Percentiles rank a stretch among this genome's conserved stretches.
Evolutionary conservation across 352 stramenopile genomes (phyloP).

Genomic region (Pythium dissotocum): DNA sequence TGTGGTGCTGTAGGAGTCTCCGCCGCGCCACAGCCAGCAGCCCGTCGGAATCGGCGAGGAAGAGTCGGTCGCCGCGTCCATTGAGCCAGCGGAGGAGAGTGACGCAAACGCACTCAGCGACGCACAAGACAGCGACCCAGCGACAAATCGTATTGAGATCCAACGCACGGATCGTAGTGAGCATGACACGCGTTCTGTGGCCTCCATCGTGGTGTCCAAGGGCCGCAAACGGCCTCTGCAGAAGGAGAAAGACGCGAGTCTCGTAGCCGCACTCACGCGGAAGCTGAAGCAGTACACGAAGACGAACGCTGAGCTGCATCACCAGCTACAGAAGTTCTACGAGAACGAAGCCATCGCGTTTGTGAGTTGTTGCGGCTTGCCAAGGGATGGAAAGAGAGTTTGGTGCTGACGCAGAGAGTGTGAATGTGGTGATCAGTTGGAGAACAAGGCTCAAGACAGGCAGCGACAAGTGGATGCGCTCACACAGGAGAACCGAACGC

Average conservation of each 20-base stretch:
- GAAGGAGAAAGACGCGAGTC: constrained; percentile 1
- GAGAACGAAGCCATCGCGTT: constrained; percentile 50
- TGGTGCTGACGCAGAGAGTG: neutral
- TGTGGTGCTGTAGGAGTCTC: constrained; percentile 14
- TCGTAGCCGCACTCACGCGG: constrained; percentile 31
- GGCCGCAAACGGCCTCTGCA: constrained; percentile 9
- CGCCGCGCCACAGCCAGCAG: constrained; percentile 10
- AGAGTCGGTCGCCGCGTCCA: no score
- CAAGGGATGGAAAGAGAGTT: neutral
- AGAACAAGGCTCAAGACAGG: constrained; percentile 69
- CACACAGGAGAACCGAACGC: constrained; percentile 50
- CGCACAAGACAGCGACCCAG: neutral
- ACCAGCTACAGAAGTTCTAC: constrained; percentile 52
- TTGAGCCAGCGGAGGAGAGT: neutral
- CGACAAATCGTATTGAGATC: neutral
- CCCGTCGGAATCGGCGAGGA: neutral
- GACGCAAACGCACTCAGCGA: neutral
- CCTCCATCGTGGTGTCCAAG: constrained; percentile 1
- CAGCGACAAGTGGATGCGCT: constrained; percentile 64
- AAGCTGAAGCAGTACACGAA: constrained; percentile 51
- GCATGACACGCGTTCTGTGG: neutral
- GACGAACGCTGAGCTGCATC: constrained; percentile 43
- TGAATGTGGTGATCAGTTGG: constrained; percentile 36
- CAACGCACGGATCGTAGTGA: neutral
- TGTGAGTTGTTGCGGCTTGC: constrained; percentile 23